Evolutionary conservation across 768 basidiomycete species (phyloP).

Genomic region (Psilocybe cyanescens): DNA sequence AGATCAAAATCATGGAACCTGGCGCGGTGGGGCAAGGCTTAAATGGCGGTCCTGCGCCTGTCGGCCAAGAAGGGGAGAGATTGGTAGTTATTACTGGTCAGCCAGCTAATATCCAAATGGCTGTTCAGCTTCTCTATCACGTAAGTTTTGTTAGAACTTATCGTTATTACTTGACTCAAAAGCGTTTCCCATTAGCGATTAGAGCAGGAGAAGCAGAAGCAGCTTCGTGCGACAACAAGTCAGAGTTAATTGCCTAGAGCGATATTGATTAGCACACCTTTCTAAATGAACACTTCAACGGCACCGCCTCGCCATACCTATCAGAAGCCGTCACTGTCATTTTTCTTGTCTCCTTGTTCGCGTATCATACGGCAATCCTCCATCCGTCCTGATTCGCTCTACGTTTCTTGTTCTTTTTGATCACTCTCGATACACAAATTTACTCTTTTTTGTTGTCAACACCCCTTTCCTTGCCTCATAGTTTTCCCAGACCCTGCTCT

Average conservation of each 20-base stretch:
- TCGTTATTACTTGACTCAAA: not conserved
- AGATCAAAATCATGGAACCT: slow-evolving; percentile 99
- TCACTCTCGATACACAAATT: slow-evolving; percentile 4
- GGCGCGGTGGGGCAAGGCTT: slow-evolving; percentile 74
- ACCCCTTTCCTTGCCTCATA: not conserved
- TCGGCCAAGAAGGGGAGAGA: slow-evolving; percentile 84
- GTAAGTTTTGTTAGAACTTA: slow-evolving; percentile 43
- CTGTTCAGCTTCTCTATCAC: slow-evolving; percentile 88
- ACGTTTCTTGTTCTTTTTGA: not conserved
- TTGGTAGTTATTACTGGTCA: slow-evolving; percentile 97
- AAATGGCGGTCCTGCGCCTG: slow-evolving; percentile 70
- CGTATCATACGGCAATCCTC: slow-evolving; percentile 7
- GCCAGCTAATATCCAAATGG: slow-evolving; percentile 94
- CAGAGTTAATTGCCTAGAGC: slow-evolving; percentile 22
- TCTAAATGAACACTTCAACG: slow-evolving; percentile 14
- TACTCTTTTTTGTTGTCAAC: not conserved
- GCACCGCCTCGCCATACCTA: slow-evolving; percentile 9
- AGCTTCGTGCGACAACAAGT: slow-evolving; percentile 45
- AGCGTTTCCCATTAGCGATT: slow-evolving; percentile 54
- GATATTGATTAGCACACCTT: not conserved
- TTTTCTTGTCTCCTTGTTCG: slow-evolving; percentile 3
- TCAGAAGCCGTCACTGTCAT: slow-evolving; percentile 6
- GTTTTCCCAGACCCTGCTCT: not conserved
- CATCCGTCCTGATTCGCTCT: not conserved
- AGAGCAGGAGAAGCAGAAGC: slow-evolving; percentile 91